Base-by-base conservation (phyloP, 352 stramenopile species). In the Pythium scleroteichum region DNA sequence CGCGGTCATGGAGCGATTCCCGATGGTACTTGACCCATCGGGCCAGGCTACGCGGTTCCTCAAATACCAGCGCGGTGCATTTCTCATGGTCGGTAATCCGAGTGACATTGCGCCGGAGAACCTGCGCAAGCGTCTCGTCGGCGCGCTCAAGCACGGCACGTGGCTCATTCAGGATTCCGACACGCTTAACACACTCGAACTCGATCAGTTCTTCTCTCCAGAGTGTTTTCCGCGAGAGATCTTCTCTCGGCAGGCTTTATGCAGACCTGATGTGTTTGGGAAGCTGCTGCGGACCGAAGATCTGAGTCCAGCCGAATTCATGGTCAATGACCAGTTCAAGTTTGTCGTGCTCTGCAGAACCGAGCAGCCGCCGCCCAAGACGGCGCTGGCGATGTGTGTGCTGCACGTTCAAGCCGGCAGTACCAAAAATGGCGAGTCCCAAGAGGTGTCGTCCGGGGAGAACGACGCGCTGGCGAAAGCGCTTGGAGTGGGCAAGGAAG, bases 21-120 rank as follows among this genome's bases (percentile, higher is more conserved):
- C 88, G 16, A 59, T 97, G n/a, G 65, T 97, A 16, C 58, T 97
- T 16, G 91, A 97, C 44, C 68, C 81, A 0, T 76, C 75, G 2
- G 85, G 79, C 0, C 82, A 97, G 66, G 90, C 85, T 13, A 79
- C 74, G 24, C 81, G 87, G 2, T 97, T 97, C 41, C 84, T 97
- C 56, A 90, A 94, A 53, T 97, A 97, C 68, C 90, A 97, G 62
- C 85, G 85, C 2, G 88, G 90, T 14, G 74, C 76, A 10, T 87
- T 92, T 41, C 75, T 97, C n/a, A 75, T 94, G 66, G 81, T 71
- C 0, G 79, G 75, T n/a, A 94, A 87, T 39, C 85, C 76, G 6
- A 29, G 50, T 0, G 85, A 96, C 46, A 92, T 92, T 76, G 66
- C 74, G 5, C 64, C 71, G 13, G 71, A 88, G 29, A 86, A 78